Evolutionary conservation across 208 protist genomes (phyloP), one percentile per base, ranked within the genome.

Genomic region (Trypanosoma brucei): DNA sequence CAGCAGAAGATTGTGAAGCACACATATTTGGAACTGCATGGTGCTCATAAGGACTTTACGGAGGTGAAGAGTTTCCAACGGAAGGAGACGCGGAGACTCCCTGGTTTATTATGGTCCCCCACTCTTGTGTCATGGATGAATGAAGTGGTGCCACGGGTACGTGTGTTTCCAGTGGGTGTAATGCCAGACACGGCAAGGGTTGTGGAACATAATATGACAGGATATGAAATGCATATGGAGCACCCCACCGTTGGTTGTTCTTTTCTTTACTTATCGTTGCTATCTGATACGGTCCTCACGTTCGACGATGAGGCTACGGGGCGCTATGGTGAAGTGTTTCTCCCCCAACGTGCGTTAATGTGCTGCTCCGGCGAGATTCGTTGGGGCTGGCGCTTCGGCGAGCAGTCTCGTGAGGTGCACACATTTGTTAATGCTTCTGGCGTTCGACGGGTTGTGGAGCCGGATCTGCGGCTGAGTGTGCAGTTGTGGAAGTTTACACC

Each of bases 191-290:
- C 79, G 2, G 89, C 79, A n/a, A 83, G 89, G 7, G 81, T 95
- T 1, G 84, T 95, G 1, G 89, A 95, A 67, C 86, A 95, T 61
- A 72, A 82, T 38, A 51, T 91, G 22, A 80, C 89, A 0, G 89
- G 89, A 9, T 95, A 95, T 35, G 89, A 95, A 56, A 82, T 91
- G 76, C 89, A 95, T 57, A 70, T 81, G 3, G 85, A 95, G 70
- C 86, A 91, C 65, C 89, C 89, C 8, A 93, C 83, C 11, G 81
- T 91, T 11, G 89, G 89, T 49, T 76, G 72, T n/a, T 60, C 59
- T 5, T 95, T 93, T 51, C 57, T 93, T 7, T 92, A 93, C 42
- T 54, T 95, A 13, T 92, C 89, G 46, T 55, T 95, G 31, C 64
- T 95, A 22, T 78, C 75, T 46, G 86, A 91, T 36, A 91, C 89